Base-by-base conservation (phyloP, 1,139 yeast genomes). In the Debaryomyces fabryi region DNA sequence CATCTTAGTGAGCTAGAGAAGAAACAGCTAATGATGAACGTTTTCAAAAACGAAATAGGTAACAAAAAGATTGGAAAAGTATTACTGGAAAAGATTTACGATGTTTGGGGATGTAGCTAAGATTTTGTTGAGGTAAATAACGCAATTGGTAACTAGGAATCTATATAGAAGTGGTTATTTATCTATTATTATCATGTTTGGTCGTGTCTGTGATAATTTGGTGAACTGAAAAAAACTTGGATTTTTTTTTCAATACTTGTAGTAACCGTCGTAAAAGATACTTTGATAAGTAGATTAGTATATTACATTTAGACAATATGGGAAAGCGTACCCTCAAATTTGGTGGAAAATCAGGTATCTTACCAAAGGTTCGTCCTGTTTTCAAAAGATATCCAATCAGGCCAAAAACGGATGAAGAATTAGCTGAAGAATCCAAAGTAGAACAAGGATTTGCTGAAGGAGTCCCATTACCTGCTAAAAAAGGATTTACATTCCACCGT, bases 301-400 rank as follows among this genome's bases (percentile, higher is more conserved):
- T 24, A 20, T 18, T 27, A 27, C 10, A 27, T 9, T 35, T 8
- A 30, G 27, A 30, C 12, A 23, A 20, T 15, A 78, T 79, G 83
- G 79, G 82, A 49, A 81, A 79, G 58, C 76, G 82, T 49, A 71
- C 74, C 23, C 62, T 79, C 41, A 79, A 74, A 57, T 75, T 69
- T 58, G 83, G 83, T 30, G 83, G 83, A n/a, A 87, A 87, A 69
- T 86, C 95, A 47, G 97, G 97, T 63, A 74, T 88, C 44, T 77
- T 91, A 56, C 97, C 97, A 45, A 77, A 73, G 50, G 84, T 88
- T 12, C 84, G 96, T 61, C 83, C 86, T 35, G 81, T 86, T 35
- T 79, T 87, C 71, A 86, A 83, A 60, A 72, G 76, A 41, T 60
- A 59, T 48, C 90, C 92, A 2, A 78, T 82, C 46, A 81, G 85